These are phyloP conservation scores for Arabidopsis hybrid DNA, from an alignment of 441 rosid species.

Conservation along the genomic window DNA sequence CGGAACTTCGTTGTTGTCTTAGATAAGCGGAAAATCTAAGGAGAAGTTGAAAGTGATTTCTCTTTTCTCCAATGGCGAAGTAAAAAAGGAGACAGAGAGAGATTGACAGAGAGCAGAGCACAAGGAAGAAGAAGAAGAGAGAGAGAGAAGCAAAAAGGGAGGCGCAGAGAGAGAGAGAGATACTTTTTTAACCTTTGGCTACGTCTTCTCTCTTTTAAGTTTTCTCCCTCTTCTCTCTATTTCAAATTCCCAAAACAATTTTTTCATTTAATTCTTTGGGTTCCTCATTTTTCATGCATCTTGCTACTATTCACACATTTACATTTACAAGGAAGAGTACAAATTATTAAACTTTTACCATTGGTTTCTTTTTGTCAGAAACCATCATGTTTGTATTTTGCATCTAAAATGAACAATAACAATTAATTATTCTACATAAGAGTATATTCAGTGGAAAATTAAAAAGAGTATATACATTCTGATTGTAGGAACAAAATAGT, in stretches of 20 bases:
- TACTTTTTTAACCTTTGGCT: conserved; percentile 19
- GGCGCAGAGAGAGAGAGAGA: conserved; percentile 24
- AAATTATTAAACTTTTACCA: neutral
- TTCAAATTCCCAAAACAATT: conserved; percentile 37
- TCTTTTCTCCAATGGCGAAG: conserved; percentile 41
- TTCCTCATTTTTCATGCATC: conserved; percentile 1
- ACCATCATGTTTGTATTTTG: too few relatives aligned
- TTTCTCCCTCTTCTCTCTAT: conserved; percentile 50
- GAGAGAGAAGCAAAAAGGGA: conserved; percentile 11
- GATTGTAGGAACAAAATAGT: neutral
- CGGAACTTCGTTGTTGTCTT: conserved; percentile 23
- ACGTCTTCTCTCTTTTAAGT: neutral
- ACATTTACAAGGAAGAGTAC: neutral
- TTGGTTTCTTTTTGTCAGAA: too few relatives aligned
- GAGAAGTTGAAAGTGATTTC: conserved; percentile 33
- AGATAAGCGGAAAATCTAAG: conserved; percentile 21
- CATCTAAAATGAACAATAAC: neutral
- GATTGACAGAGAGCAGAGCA: conserved; percentile 26
- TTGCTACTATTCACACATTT: neutral
- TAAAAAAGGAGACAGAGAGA: neutral
- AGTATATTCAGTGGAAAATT: neutral
- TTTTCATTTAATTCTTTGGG: conserved; percentile 14
- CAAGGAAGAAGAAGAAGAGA: conserved; percentile 3
- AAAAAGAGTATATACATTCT: neutral
- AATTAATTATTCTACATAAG: neutral